Evolutionary conservation across 176 grass and related monocot species (phyloP).

Genomic region (Zoysia pacifica): DNA sequence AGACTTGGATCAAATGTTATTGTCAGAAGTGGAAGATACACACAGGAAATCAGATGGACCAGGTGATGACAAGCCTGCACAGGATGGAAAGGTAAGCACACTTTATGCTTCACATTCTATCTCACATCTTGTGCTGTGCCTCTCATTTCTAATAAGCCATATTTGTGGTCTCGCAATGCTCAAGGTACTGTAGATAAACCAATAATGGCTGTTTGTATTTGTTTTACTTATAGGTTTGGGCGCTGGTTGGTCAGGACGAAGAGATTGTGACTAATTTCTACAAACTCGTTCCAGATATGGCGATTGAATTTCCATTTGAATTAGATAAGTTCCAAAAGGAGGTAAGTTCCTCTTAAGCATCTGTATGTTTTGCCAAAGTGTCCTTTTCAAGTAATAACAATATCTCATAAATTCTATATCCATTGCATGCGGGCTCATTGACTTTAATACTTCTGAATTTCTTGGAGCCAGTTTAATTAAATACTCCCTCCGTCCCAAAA

Average conservation of each 20-base stretch:
- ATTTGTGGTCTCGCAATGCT: constrained; percentile 29
- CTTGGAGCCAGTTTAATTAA: constrained; percentile 7
- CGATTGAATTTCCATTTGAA: constrained; percentile 93
- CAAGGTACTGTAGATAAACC: constrained; percentile 26
- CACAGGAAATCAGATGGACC: constrained; percentile 42
- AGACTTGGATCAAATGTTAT: constrained; percentile 63
- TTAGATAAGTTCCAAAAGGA: constrained; percentile 96
- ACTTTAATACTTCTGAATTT: constrained; percentile 21
- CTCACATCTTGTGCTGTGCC: constrained; percentile 9
- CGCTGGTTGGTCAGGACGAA: constrained; percentile 62
- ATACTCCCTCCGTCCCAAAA: too few species aligned
- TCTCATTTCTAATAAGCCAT: constrained; percentile 5
- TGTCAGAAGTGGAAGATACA: constrained; percentile 38
- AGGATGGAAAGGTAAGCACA: constrained; percentile 50
- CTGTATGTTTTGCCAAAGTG: constrained; percentile 23
- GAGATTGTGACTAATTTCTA: constrained; percentile 66
- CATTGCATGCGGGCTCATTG: background rate
- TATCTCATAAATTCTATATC: background rate
- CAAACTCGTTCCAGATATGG: constrained; percentile 93
- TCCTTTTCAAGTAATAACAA: background rate
- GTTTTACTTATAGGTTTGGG: constrained; percentile 66
- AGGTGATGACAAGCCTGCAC: constrained; percentile 34
- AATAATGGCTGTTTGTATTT: constrained; percentile 29
- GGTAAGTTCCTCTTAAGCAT: constrained; percentile 44
- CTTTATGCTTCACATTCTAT: background rate